Conservation (phyloP, 768 basidiomycete species). For the Termitomyces sp. region DNA sequence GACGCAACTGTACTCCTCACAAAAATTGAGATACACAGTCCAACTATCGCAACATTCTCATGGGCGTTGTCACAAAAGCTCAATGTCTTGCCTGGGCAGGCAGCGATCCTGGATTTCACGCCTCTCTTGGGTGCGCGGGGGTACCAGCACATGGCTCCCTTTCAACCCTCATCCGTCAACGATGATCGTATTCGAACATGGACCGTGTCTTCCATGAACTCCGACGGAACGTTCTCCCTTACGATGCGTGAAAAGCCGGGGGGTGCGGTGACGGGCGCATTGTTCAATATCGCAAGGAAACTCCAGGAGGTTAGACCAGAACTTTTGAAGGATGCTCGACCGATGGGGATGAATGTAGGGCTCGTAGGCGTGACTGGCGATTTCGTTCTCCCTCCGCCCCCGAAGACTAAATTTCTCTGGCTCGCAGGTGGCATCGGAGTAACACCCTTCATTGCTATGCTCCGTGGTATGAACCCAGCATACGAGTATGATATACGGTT, state of each 20-base stretch:
- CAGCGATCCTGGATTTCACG: slow-evolving; percentile 48
- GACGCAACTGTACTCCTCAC: slow-evolving; percentile 29
- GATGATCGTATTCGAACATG: slow-evolving; percentile 63
- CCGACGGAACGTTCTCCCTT: slow-evolving; percentile 27
- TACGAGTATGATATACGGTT: slow-evolving; percentile 35
- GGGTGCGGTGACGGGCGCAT: slow-evolving; percentile 48
- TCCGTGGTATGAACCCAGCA: slow-evolving; percentile 15
- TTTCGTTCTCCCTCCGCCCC: slow-evolving; percentile 31
- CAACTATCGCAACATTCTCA: slow-evolving; percentile 49
- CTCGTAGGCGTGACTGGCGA: slow-evolving; percentile 50
- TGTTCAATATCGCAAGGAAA: slow-evolving; percentile 45
- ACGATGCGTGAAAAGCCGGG: slow-evolving; percentile 52
- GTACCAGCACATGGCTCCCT: slow-evolving; percentile 48
- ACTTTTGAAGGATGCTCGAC: slow-evolving; percentile 30
- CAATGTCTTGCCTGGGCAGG: slow-evolving; percentile 40
- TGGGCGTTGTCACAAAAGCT: slow-evolving; percentile 33
- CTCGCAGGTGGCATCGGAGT: slow-evolving; percentile 62
- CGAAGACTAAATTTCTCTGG: slow-evolving; percentile 37
- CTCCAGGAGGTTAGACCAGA: slow-evolving; percentile 33
- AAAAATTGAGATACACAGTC: slow-evolving; percentile 35
- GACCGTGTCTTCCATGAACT: slow-evolving; percentile 44
- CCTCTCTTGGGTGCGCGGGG: slow-evolving; percentile 38
- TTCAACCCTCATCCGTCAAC: slow-evolving; percentile 38
- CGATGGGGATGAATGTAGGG: slow-evolving; percentile 33
- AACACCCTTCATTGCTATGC: slow-evolving; percentile 59